Percentiles rank a stretch among this genome's conserved stretches.
Evolutionary conservation across 108 stramenopile genomes (phyloP).

Genomic region (Mediolabrus comicus): DNA sequence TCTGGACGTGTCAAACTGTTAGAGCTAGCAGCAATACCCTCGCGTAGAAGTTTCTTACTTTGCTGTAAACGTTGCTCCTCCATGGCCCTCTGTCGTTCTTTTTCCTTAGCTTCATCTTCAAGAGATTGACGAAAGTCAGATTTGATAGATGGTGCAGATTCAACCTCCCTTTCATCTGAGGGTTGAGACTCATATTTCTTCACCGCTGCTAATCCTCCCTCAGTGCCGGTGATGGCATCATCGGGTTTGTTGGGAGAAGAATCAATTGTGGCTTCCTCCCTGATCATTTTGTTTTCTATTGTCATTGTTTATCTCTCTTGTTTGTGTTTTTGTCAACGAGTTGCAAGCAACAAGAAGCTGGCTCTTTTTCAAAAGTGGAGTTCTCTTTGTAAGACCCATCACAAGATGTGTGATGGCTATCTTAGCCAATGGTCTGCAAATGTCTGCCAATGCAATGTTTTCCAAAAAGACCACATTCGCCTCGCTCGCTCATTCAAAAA

Average conservation of each 20-base stretch:
- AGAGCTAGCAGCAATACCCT: not conserved
- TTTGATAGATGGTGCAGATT: not conserved
- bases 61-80: not conserved
- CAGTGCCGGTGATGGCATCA: not conserved
- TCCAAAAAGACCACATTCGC: too few species aligned
- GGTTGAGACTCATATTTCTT: not conserved
- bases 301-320: not conserved
- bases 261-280: not conserved
- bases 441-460: too few species aligned
- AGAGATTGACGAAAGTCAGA: slow-evolving; percentile 8
- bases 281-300: not conserved
- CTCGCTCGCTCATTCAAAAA: too few species aligned
- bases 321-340: too few species aligned
- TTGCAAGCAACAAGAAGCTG: too few species aligned
- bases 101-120: not conserved
- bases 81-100: not conserved
- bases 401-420: too few species aligned
- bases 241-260: not conserved
- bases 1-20: slow-evolving; percentile 16
- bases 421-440: not conserved
- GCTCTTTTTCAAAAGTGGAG: not conserved
- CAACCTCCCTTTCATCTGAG: not conserved
- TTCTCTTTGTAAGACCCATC: not conserved
- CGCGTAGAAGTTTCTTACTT: not conserved
- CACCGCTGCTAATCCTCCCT: not conserved